Evolutionary conservation across 805 yeast species (phyloP).

Genomic region (Teunomyces pallodes): DNA sequence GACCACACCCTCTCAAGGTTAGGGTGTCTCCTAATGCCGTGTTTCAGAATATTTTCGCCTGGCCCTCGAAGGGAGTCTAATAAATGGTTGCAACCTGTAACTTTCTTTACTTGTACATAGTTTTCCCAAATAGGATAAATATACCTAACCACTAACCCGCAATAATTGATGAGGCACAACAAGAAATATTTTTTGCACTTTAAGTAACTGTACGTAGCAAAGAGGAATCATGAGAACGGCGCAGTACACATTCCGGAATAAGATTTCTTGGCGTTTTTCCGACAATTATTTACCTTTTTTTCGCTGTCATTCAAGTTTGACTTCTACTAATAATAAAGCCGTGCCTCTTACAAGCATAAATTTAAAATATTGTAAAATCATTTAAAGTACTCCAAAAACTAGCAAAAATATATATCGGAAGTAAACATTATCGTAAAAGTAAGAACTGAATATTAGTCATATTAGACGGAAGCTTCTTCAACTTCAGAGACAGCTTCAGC

Average conservation of each 20-base stretch:
- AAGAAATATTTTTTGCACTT: not conserved
- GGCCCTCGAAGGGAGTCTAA: constrained; percentile 8
- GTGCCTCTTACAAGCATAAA: not conserved
- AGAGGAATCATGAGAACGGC: not conserved
- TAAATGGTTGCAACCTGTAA: not conserved
- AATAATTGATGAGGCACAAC: too few species aligned
- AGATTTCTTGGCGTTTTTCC: not conserved
- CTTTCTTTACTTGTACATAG: not conserved
- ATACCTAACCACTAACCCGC: not conserved
- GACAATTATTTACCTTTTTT: not conserved
- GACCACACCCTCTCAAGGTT: constrained; percentile 11
- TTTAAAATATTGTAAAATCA: not conserved
- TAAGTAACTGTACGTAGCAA: not conserved
- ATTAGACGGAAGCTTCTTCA: constrained; percentile 27
- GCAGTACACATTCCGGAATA: not conserved
- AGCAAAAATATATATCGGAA: not conserved
- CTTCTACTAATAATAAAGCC: not conserved
- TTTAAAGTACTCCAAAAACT: not conserved
- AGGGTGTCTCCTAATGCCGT: constrained; percentile 4
- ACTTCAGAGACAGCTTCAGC: constrained; percentile 24
- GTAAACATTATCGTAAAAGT: not conserved
- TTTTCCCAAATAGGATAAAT: not conserved
- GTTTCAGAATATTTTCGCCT: constrained; percentile 3
- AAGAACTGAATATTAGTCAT: not conserved
- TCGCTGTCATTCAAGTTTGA: not conserved